Evolutionary conservation across 495 filamentous ascomycete genomes (phyloP), one percentile per base, ranked within the genome.

Genomic region (Margaritispora aquatica): DNA sequence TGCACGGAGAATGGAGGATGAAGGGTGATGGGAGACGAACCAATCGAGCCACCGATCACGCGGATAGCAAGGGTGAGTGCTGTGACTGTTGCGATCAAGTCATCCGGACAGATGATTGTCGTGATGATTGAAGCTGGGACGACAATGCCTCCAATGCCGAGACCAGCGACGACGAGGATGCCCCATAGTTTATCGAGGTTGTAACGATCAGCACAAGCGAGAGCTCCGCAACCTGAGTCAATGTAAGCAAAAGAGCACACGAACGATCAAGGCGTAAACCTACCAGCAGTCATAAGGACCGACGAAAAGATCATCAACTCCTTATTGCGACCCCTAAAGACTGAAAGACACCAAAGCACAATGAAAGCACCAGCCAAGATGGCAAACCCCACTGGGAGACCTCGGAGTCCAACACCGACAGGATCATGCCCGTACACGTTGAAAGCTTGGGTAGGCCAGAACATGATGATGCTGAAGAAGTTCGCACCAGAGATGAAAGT

Each of bases 71-170:
- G 84, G 1, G 87, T 88, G 13, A 90, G 73, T 11, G 87, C 84
- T 9, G 87, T 83, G 50, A 90, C 80, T 20, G 87, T 90, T 41
- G 87, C 87, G 63, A 90, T 88, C 1, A 89, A 73, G 52, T 90
- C 87, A 68, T 84, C 82, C 2, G 85, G 84, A 61, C 86, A 88
- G 62, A 89, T 87, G 64, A 90, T 89, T 2, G 86, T 88, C 3
- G 83, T 85, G 53, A 88, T 86, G 63, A 88, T 86, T 0, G 82
- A 84, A 9, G 86, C 85, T 1, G 86, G 87, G 11, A 90, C 85
- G 10, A 89, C 84, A 31, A 90, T 88, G 4, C 87, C 87, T 15
- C 87, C 87, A 22, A 90, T 88, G n/a, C 87, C 87, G 8, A 89
- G 72, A 20, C 85, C 84, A 10, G 87, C 84, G 23, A 89, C 66